A percentile compares a stretch with the other conserved stretches of the same genome.
Conservation (phyloP, 2,329 filamentous ascomycete genomes). For the Penicillium fuscoglaucum region DNA sequence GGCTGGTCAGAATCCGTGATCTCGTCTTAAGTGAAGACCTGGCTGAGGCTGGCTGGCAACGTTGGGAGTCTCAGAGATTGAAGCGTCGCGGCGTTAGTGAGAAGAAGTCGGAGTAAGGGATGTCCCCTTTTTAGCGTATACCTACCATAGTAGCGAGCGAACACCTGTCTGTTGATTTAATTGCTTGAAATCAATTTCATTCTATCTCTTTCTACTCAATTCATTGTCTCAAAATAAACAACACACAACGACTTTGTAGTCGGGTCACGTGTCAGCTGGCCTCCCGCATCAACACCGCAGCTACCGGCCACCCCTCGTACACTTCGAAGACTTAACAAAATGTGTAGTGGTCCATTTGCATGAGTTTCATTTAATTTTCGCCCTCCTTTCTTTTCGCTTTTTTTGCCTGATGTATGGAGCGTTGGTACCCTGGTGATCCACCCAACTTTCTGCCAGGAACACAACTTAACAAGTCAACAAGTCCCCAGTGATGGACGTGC, state of each 20-base stretch:
- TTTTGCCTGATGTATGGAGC: conserved; percentile 9
- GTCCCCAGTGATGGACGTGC: conserved; percentile 29
- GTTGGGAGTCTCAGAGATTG: conserved; percentile 66
- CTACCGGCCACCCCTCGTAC: neutral
- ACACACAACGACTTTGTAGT: neutral
- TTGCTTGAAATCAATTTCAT: neutral
- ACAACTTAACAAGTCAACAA: neutral
- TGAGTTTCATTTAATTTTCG: neutral
- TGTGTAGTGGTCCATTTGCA: neutral
- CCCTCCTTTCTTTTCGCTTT: neutral
- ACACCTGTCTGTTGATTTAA: neutral
- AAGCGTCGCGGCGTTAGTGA: conserved; percentile 30
- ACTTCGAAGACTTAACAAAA: neutral
- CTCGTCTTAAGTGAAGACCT: conserved; percentile 85
- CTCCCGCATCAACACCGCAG: conserved; percentile 7
- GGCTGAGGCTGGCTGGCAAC: conserved; percentile 88
- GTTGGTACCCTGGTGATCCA: conserved; percentile 10
- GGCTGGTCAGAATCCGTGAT: conserved; percentile 73
- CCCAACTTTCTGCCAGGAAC: conserved; percentile 8
- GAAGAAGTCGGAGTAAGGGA: conserved; percentile 31
- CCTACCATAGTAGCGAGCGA: conserved; percentile 1
- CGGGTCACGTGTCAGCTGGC: neutral
- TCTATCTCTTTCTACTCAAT: neutral
- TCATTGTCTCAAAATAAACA: neutral
- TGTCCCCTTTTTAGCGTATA: neutral